These are phyloP conservation scores for Geranium rotundifolium DNA, from an alignment of 345 rosid genomes.

Conservation along the genomic window DNA sequence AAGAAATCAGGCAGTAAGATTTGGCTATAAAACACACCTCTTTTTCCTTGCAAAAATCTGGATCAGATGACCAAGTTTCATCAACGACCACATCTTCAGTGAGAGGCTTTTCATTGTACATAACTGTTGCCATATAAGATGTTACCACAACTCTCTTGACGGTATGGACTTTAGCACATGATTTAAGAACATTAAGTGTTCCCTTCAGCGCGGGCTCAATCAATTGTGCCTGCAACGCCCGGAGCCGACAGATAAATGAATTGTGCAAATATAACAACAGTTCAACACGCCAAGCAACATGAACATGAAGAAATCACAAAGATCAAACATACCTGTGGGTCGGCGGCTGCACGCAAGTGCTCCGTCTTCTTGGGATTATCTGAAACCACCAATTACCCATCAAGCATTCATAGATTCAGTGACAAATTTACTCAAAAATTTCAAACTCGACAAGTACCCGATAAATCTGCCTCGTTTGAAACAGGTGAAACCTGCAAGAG, in stretches of 20 bases:
- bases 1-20: too few relatives aligned
- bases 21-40: conserved; percentile 4
- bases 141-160: conserved; percentile 30
- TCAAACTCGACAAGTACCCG: too few relatives aligned
- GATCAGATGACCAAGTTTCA: conserved; percentile 20
- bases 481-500: too few relatives aligned
- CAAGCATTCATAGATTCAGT: too few relatives aligned
- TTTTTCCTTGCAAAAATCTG: conserved; percentile 7
- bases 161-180: conserved; percentile 17
- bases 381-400: neutral
- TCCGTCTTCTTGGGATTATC: conserved; percentile 26
- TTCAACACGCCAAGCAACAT: too few relatives aligned
- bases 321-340: conserved; percentile 14
- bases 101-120: conserved; percentile 7
- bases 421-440: too few relatives aligned
- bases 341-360: conserved; percentile 18
- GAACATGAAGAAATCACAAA: too few relatives aligned
- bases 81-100: conserved; percentile 14
- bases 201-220: conserved; percentile 31
- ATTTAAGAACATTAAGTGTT: conserved; percentile 22
- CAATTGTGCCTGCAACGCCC: conserved; percentile 15
- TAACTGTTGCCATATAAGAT: conserved; percentile 21
- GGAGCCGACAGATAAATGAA: too few relatives aligned
- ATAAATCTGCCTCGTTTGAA: too few relatives aligned
- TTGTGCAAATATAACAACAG: too few relatives aligned